Conservation (phyloP, 2,329 filamentous ascomycete genomes). For the Curvularia eragrostidis region DNA sequence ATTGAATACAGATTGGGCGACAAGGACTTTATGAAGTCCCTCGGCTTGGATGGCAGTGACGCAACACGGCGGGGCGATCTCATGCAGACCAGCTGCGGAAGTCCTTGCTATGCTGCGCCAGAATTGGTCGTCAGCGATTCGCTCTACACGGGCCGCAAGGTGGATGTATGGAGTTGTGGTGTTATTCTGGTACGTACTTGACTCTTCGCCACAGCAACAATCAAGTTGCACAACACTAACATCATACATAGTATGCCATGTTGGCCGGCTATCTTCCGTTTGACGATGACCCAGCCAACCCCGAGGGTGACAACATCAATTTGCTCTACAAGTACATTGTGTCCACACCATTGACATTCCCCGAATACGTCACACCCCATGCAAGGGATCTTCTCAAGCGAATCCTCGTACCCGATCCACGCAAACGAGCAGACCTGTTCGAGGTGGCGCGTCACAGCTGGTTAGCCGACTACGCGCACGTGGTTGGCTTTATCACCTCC, state of each 20-base stretch:
- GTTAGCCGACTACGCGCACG: conserved; percentile 95
- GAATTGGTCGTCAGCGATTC: conserved; percentile 98
- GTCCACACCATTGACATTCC: conserved; percentile 93
- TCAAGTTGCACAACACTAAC: conserved; percentile 14
- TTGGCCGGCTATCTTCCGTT: conserved; percentile 96
- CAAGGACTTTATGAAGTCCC: conserved; percentile 84
- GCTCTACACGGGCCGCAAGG: conserved; percentile 94
- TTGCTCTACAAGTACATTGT: conserved; percentile 99
- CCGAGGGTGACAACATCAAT: conserved; percentile 99
- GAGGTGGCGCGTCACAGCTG: conserved; percentile 98
- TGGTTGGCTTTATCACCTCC: conserved; percentile 96
- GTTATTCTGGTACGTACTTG: conserved; percentile 87
- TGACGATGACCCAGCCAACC: conserved; percentile 97
- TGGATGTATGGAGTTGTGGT: conserved; percentile 99
- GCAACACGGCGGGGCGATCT: conserved; percentile 86
- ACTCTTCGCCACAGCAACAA: not conserved
- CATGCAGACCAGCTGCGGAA: conserved; percentile 99
- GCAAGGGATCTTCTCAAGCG: conserved; percentile 89
- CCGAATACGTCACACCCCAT: conserved; percentile 97
- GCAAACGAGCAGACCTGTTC: conserved; percentile 93
- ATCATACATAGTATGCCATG: conserved; percentile 83
- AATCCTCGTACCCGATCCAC: conserved; percentile 92
- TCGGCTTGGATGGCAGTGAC: conserved; percentile 82
- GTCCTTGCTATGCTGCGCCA: conserved; percentile 95
- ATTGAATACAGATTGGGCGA: conserved; percentile 87